Conservation (phyloP, 2,329 filamentous ascomycete genomes). For the Coniochaeta sp. region DNA sequence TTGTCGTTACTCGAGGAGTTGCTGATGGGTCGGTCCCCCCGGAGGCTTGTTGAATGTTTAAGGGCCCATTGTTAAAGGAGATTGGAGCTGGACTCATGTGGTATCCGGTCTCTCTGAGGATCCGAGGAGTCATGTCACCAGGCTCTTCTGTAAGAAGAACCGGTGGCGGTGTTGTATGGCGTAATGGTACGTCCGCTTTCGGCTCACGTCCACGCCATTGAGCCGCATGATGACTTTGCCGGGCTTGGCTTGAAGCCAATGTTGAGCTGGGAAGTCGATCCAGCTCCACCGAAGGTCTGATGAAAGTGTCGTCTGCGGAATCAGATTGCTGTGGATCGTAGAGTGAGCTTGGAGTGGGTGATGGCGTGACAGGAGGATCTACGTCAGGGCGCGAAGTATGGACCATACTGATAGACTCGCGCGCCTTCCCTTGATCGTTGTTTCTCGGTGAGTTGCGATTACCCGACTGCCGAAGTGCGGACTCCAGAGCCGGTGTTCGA, state of each 20-base stretch:
- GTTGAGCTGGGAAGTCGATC: background rate
- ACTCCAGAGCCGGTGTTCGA: background rate
- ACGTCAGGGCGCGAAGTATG: background rate
- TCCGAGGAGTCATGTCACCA: background rate
- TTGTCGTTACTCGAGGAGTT: background rate
- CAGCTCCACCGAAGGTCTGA: background rate
- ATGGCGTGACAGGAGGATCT: background rate
- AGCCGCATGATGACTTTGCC: background rate
- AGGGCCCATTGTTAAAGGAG: background rate
- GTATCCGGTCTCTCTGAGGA: background rate
- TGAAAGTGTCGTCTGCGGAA: background rate
- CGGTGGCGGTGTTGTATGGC: background rate
- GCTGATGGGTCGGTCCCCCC: background rate
- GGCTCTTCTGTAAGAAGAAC: background rate
- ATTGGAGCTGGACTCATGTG: background rate
- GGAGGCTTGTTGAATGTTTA: background rate
- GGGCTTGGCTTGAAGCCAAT: background rate
- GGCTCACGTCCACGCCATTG: background rate
- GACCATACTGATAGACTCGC: background rate
- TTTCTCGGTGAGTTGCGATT: background rate
- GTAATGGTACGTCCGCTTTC: background rate
- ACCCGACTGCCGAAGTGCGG: background rate
- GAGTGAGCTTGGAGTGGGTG: background rate
- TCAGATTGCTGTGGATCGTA: background rate
- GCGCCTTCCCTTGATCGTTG: background rate